A percentile compares a stretch with the other conserved stretches of the same genome.
These are phyloP conservation scores for Xylaria acuta DNA, from an alignment of 495 filamentous ascomycete genomes.

Conservation along the genomic window DNA sequence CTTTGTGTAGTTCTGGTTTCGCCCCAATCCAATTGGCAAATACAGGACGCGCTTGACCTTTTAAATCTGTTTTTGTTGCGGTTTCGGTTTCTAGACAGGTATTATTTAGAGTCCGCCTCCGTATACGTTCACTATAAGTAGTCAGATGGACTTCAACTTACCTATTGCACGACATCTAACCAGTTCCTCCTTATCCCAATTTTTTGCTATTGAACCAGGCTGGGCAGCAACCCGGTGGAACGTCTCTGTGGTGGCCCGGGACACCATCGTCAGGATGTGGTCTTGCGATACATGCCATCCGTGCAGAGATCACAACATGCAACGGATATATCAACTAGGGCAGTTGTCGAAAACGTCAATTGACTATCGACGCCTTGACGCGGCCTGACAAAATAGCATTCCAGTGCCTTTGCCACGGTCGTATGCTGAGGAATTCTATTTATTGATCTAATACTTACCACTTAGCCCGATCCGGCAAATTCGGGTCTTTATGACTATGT, in stretches of 20 bases:
- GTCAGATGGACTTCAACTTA: constrained; percentile 20
- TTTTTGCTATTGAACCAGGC: constrained; percentile 37
- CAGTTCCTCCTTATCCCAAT: constrained; percentile 42
- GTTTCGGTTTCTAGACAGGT: constrained; percentile 19
- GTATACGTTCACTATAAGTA: no score
- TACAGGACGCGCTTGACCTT: constrained; percentile 41
- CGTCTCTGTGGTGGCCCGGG: constrained; percentile 8
- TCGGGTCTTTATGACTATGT: constrained; percentile 12
- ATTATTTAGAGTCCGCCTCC: background rate
- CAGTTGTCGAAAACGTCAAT: constrained; percentile 7
- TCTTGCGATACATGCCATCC: background rate
- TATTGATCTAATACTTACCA: constrained; percentile 9
- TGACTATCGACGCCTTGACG: background rate
- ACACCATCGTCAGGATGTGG: constrained; percentile 22
- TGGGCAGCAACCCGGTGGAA: constrained; percentile 27
- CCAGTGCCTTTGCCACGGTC: background rate
- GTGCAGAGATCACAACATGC: background rate
- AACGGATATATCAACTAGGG: background rate
- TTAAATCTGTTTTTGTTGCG: constrained; percentile 30
- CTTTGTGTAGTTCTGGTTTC: constrained; percentile 28
- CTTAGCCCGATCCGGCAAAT: constrained; percentile 19
- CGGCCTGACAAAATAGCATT: background rate
- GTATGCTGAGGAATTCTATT: constrained; percentile 11
- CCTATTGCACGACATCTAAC: constrained; percentile 42
- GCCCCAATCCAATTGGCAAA: constrained; percentile 41